Conservation (phyloP, 106 monocot genomes). For the Gastrodia elata region DNA sequence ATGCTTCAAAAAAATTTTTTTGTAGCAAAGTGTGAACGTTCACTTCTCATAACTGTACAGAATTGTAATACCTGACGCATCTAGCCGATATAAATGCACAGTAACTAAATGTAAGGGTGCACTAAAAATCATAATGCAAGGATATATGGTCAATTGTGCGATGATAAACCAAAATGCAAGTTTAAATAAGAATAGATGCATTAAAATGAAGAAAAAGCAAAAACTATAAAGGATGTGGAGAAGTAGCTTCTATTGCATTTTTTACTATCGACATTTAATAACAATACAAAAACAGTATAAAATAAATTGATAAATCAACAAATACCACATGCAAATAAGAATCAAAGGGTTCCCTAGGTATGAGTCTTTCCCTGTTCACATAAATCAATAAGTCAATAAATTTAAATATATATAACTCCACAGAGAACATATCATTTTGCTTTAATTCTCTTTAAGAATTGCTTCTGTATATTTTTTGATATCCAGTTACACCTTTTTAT, state of each 20-base stretch:
- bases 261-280: background rate
- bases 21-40: too few relatives aligned
- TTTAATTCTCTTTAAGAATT: background rate
- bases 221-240: background rate
- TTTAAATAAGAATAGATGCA: background rate
- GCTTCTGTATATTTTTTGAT: background rate
- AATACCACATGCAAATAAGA: background rate
- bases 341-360: background rate
- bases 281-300: background rate
- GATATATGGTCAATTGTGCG: background rate
- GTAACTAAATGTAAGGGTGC: background rate
- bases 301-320: background rate
- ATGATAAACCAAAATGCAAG: background rate
- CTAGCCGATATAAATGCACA: background rate
- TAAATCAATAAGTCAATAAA: background rate
- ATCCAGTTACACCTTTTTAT: background rate
- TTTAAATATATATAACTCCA: background rate
- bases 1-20: background rate
- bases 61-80: too few relatives aligned
- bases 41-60: too few relatives aligned
- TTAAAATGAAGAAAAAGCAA: background rate
- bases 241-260: background rate
- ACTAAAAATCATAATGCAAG: background rate
- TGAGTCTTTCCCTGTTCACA: background rate
- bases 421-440: background rate